Evolutionary conservation across 306 rosid genomes (phyloP).

Genomic region (Hippophae tibetana): DNA sequence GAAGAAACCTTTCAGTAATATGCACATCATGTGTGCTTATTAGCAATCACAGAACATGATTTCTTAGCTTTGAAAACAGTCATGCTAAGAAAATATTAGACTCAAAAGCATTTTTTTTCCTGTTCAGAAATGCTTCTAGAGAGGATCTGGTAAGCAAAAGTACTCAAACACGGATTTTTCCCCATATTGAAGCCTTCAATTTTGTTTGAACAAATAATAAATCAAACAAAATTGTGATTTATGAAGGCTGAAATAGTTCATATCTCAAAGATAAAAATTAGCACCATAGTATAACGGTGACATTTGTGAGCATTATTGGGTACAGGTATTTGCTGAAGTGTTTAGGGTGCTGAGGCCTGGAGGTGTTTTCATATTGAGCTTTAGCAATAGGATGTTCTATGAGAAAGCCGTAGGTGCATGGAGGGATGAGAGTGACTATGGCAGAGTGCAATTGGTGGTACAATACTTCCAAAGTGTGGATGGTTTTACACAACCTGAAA

Average conservation of each 20-base stretch:
- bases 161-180: too few relatives aligned
- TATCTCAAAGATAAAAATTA: neutral
- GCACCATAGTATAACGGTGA: neutral
- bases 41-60: too few relatives aligned
- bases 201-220: too few relatives aligned
- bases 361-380: slow-evolving; percentile 76
- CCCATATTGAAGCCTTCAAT: too few relatives aligned
- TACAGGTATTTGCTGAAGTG: slow-evolving; percentile 79
- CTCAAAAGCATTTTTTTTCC: too few relatives aligned
- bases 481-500: slow-evolving; percentile 73
- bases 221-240: neutral
- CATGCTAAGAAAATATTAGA: too few relatives aligned
- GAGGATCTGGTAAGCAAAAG: too few relatives aligned
- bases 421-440: slow-evolving; percentile 67
- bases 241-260: neutral
- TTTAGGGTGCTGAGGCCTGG: slow-evolving; percentile 66
- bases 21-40: too few relatives aligned
- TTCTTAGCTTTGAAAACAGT: too few relatives aligned
- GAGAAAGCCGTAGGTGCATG: slow-evolving; percentile 74
- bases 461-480: slow-evolving; percentile 75
- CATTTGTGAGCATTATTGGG: neutral
- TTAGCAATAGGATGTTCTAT: slow-evolving; percentile 80
- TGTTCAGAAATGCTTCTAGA: too few relatives aligned
- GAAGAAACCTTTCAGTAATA: too few relatives aligned
- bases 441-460: slow-evolving; percentile 62